Conservation (phyloP, 306 rosid species). For the Quercus glauca region DNA sequence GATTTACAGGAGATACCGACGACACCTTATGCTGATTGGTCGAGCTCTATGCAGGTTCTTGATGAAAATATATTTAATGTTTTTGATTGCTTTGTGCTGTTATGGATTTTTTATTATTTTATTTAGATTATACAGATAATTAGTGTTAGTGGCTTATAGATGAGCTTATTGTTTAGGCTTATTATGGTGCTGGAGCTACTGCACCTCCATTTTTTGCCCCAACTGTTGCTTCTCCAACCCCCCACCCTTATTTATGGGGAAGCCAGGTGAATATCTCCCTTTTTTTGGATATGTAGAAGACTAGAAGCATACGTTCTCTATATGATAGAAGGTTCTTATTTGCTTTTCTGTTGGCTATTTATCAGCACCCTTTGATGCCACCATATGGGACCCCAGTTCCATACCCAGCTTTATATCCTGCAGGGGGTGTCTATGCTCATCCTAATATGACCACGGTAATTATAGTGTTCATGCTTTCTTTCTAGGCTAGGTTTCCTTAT, state of each 20-base stretch:
- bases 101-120: background rate
- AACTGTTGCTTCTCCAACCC: slow-evolving; percentile 79
- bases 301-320: background rate
- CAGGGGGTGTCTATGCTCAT: slow-evolving; percentile 88
- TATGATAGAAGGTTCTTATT: slow-evolving; percentile 12
- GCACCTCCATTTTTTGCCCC: slow-evolving; percentile 91
- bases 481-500: background rate
- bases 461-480: slow-evolving; percentile 12
- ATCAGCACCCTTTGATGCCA: slow-evolving; percentile 87
- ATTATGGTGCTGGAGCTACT: slow-evolving; percentile 82
- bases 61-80: slow-evolving; percentile 13
- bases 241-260: slow-evolving; percentile 98
- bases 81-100: background rate
- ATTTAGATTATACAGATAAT: slow-evolving; percentile 5
- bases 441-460: slow-evolving; percentile 83
- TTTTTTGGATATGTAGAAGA: slow-evolving; percentile 9
- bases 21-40: slow-evolving; percentile 89
- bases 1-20: slow-evolving; percentile 60
- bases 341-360: slow-evolving; percentile 12
- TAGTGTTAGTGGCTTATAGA: slow-evolving; percentile 26
- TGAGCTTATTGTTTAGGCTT: slow-evolving; percentile 65
- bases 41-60: slow-evolving; percentile 86
- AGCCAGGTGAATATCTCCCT: slow-evolving; percentile 55
- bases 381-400: slow-evolving; percentile 98
- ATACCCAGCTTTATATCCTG: slow-evolving; percentile 89